phyloP scores from a whole-genome alignment of 306 rosid species.

The Sesbania bispinosa region DNA sequence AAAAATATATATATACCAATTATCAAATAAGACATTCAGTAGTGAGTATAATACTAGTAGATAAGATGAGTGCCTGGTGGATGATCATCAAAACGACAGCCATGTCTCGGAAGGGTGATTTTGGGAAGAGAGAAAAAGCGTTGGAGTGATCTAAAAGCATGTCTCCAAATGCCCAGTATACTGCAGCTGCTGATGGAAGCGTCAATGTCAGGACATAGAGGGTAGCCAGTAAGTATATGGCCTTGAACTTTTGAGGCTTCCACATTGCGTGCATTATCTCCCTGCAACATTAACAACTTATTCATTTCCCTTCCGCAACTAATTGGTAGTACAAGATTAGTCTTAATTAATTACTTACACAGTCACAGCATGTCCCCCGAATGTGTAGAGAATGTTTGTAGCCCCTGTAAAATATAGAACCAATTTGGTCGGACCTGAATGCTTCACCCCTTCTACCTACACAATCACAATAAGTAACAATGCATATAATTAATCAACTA shows the following conservation, averaged over 20 bases:
- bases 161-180: slow-evolving; percentile 99
- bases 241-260: slow-evolving; percentile 95
- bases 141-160: slow-evolving; percentile 93
- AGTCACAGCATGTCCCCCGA: slow-evolving; percentile 99
- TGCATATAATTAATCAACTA: not conserved
- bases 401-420: slow-evolving; percentile 97
- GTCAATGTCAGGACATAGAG: slow-evolving; percentile 91
- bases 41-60: no score
- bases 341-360: no score
- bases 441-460: slow-evolving; percentile 88
- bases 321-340: no score
- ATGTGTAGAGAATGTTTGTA: slow-evolving; percentile 99
- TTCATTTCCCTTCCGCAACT: no score
- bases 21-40: not conserved
- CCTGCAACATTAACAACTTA: slow-evolving; percentile 53
- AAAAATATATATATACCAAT: no score
- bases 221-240: slow-evolving; percentile 78
- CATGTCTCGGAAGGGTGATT: slow-evolving; percentile 75
- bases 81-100: slow-evolving; percentile 95
- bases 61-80: slow-evolving; percentile 65
- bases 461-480: not conserved
- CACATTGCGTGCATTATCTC: slow-evolving; percentile 99
- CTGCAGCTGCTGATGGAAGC: slow-evolving; percentile 86
- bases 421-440: slow-evolving; percentile 86
- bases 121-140: slow-evolving; percentile 91